Evolutionary conservation across 169 alveolate species (phyloP).

Genomic region (Cystoisospora suis): DNA sequence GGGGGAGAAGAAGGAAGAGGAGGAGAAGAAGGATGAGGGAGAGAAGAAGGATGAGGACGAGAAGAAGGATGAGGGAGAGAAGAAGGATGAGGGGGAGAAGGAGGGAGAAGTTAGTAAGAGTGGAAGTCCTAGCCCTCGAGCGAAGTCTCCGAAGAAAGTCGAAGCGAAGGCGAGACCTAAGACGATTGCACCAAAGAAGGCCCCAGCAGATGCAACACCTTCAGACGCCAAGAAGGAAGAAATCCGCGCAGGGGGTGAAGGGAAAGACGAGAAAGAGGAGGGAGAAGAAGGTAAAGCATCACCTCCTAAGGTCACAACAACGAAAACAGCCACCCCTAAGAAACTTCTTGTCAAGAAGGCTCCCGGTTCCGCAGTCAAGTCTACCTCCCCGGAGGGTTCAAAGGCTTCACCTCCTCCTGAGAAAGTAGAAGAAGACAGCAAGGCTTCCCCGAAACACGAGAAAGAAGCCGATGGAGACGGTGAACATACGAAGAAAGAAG

Average conservation of each 20-base stretch:
- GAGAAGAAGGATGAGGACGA: not conserved
- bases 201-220: too few species aligned
- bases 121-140: not conserved
- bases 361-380: too few species aligned
- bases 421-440: too few species aligned
- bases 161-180: not conserved
- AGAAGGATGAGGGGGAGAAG: not conserved
- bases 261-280: not conserved
- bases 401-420: too few species aligned
- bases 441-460: too few species aligned
- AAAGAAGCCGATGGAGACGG: too few species aligned
- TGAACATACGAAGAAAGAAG: too few species aligned
- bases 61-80: not conserved
- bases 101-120: not conserved
- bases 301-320: too few species aligned
- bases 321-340: too few species aligned
- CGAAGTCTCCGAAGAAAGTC: not conserved
- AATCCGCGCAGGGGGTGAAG: not conserved
- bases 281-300: too few species aligned
- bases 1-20: not conserved
- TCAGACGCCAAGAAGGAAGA: not conserved
- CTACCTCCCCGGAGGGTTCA: too few species aligned
- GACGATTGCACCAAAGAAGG: not conserved
- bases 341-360: too few species aligned
- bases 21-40: not conserved